Evolutionary conservation across 2,329 filamentous ascomycete genomes (phyloP).

Genomic region (Hyphodiscus sp.): DNA sequence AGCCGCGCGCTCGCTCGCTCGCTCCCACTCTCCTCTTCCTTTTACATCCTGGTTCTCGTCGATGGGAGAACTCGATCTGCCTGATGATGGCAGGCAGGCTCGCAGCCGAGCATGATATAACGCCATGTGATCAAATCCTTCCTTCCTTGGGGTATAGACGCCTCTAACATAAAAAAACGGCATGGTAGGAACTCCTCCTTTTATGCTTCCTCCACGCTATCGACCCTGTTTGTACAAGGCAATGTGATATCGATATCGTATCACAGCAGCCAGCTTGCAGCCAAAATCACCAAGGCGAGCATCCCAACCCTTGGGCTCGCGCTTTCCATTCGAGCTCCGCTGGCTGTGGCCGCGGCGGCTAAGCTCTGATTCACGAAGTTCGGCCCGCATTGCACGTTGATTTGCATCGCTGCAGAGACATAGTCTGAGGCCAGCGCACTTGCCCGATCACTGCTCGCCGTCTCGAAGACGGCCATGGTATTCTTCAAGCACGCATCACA

Average conservation of each 20-base stretch:
- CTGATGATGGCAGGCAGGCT: neutral
- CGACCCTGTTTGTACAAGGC: neutral
- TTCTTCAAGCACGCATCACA: slow-evolving; percentile 72
- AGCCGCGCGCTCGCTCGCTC: too few species aligned
- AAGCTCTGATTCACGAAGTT: slow-evolving; percentile 52
- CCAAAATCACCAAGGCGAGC: neutral
- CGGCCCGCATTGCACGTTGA: slow-evolving; percentile 61
- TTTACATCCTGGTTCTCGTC: neutral
- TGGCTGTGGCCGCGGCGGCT: slow-evolving; percentile 19
- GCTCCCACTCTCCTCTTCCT: neutral
- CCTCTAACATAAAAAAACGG: neutral
- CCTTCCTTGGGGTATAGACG: neutral
- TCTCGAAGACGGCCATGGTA: slow-evolving; percentile 76
- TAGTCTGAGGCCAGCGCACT: slow-evolving; percentile 67
- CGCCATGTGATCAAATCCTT: neutral
- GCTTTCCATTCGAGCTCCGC: neutral
- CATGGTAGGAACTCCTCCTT: neutral
- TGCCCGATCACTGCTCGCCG: slow-evolving; percentile 57
- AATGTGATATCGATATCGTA: neutral
- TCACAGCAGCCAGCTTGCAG: neutral
- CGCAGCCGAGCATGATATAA: neutral
- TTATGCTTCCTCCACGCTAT: neutral
- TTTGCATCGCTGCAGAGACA: slow-evolving; percentile 58
- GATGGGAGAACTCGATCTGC: neutral
- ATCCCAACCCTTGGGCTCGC: neutral